Evolutionary conservation across 225 moss, liverwort and hornwort species (phyloP).

Genomic region (Polytrichum commune): DNA sequence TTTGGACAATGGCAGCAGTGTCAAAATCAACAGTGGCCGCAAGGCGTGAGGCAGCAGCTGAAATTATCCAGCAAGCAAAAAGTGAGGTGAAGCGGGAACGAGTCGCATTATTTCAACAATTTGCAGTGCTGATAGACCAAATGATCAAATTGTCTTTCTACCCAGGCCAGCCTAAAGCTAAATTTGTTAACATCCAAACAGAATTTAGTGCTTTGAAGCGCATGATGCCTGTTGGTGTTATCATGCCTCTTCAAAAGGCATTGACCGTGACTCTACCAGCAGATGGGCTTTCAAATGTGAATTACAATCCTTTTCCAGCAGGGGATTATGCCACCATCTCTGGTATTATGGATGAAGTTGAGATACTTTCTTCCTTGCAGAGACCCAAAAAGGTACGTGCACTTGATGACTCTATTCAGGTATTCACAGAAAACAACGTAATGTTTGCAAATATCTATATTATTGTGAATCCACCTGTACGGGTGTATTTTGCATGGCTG

Average conservation of each 20-base stretch:
- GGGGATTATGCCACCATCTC: conserved; percentile 82
- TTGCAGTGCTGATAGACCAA: conserved; percentile 87
- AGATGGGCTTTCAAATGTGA: conserved; percentile 73
- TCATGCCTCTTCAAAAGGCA: conserved; percentile 95
- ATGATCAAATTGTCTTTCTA: conserved; percentile 92
- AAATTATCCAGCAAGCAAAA: conserved; percentile 80
- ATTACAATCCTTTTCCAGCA: conserved; percentile 88
- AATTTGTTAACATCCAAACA: conserved; percentile 74
- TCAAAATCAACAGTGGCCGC: conserved; percentile 91
- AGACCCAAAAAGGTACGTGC: conserved; percentile 85
- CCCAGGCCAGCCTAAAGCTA: conserved; percentile 80
- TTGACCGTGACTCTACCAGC: conserved; percentile 89
- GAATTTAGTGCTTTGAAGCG: conserved; percentile 88
- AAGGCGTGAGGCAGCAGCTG: conserved; percentile 88
- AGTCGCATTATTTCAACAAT: conserved; percentile 80
- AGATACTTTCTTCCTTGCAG: conserved; percentile 91
- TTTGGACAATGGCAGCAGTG: conserved; percentile 99
- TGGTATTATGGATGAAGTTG: conserved; percentile 92
- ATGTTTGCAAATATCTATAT: too few relatives aligned
- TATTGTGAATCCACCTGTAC: too few relatives aligned
- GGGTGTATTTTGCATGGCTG: too few relatives aligned
- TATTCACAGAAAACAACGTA: too few relatives aligned
- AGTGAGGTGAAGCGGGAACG: conserved; percentile 56
- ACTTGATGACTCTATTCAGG: neutral
- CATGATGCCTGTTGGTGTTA: conserved; percentile 98